A percentile compares a stretch with the other conserved stretches of the same genome.
phyloP scores from a whole-genome alignment of 2,329 filamentous ascomycete species.

The Fusarium succisae region DNA sequence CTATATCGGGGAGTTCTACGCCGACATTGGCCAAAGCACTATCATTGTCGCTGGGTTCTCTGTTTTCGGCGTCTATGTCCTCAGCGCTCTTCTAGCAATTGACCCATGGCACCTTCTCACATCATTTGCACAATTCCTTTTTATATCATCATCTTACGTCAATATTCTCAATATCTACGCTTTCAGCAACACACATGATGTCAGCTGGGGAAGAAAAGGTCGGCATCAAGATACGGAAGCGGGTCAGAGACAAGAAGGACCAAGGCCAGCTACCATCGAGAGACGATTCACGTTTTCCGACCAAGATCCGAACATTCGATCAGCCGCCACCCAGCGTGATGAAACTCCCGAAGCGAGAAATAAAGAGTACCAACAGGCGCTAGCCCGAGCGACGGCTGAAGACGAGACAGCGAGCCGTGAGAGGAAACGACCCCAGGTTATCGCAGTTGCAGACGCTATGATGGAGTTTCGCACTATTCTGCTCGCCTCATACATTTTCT shows the following conservation, averaged over 20 bases:
- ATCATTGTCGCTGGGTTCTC: not conserved
- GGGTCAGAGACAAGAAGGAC: not conserved
- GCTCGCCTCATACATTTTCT: not conserved
- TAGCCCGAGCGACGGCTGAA: not conserved
- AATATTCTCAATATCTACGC: constrained; percentile 9
- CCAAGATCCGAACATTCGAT: not conserved
- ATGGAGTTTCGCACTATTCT: constrained; percentile 10
- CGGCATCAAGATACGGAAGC: not conserved
- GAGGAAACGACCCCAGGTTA: not conserved
- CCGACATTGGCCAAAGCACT: not conserved
- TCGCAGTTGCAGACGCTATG: not conserved
- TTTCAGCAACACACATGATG: constrained; percentile 8
- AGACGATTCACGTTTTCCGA: not conserved
- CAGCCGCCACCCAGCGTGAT: not conserved
- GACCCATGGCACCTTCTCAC: not conserved
- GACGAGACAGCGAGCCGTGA: fast-evolving
- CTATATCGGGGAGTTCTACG: constrained; percentile 2
- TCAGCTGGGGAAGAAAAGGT: not conserved
- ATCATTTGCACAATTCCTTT: not conserved
- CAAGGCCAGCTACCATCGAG: not conserved
- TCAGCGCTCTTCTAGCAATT: not conserved
- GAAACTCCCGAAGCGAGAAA: not conserved
- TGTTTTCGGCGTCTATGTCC: not conserved
- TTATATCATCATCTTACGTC: not conserved
- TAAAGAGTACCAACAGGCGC: not conserved